Evolutionary conservation across 495 filamentous ascomycete genomes (phyloP).

Genomic region (Penicillium flavigenum): DNA sequence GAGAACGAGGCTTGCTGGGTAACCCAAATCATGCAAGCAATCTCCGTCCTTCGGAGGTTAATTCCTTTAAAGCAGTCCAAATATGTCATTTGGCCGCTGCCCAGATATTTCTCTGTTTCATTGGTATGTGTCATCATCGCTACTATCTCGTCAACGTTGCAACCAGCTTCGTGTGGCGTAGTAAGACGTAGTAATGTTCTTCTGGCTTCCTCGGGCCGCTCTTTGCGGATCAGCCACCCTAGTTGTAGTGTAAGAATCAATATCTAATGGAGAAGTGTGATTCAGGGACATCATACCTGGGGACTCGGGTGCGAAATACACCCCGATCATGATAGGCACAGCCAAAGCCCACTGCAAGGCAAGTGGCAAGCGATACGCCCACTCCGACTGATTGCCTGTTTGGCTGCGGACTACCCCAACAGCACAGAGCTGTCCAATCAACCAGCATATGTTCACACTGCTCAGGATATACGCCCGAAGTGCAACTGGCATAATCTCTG

Average conservation of each 20-base stretch:
- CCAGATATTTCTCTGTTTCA: conserved; percentile 32
- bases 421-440: background rate
- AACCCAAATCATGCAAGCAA: conserved; percentile 29
- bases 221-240: background rate
- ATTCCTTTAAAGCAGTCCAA: conserved; percentile 40
- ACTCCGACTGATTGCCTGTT: background rate
- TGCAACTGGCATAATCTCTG: background rate
- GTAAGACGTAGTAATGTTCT: background rate
- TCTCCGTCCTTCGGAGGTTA: conserved; percentile 44
- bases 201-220: background rate
- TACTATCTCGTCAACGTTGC: conserved; percentile 23
- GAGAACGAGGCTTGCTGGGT: conserved; percentile 32
- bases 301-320: background rate
- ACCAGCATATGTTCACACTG: background rate
- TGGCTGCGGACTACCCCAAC: background rate
- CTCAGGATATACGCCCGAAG: background rate
- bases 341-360: background rate
- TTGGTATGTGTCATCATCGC: conserved; percentile 45
- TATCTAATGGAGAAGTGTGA: background rate
- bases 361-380: background rate
- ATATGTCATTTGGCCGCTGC: conserved; percentile 31
- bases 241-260: background rate
- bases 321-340: background rate
- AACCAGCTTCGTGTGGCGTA: background rate
- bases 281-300: background rate